A percentile compares a stretch with the other conserved stretches of the same genome.
These are phyloP conservation scores for Kalmanozyma brasiliensis DNA, from an alignment of 1,284 basidiomycete genomes.

Conservation along the genomic window DNA sequence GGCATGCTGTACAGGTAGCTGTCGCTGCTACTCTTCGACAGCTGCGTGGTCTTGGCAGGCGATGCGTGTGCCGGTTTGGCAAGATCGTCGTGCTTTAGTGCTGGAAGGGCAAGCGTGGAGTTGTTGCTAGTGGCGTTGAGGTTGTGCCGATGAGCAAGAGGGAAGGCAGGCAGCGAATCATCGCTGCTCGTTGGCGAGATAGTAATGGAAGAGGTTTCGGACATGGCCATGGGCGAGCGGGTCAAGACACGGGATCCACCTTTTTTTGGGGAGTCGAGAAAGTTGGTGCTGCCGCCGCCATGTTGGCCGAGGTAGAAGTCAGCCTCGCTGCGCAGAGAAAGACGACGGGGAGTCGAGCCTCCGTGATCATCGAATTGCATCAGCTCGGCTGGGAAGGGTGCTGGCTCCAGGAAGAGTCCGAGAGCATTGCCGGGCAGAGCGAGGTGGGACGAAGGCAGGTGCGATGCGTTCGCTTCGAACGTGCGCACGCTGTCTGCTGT, in stretches of 20 bases:
- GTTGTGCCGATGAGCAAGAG: constrained; percentile 16
- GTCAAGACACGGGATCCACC: constrained; percentile 2
- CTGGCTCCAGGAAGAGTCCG: constrained; percentile 25
- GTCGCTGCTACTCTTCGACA: not conserved
- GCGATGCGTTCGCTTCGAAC: not conserved
- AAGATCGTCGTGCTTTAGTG: constrained; percentile 1
- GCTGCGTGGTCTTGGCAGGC: not conserved
- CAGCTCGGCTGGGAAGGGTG: constrained; percentile 13
- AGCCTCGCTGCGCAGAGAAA: constrained; percentile 16
- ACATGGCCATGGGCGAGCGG: constrained; percentile 13
- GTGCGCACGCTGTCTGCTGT: not conserved
- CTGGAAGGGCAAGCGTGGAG: constrained; percentile 7
- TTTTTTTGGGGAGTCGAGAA: not conserved
- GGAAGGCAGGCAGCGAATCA: constrained; percentile 15
- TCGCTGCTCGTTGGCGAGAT: constrained; percentile 17
- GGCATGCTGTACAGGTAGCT: constrained; percentile 44
- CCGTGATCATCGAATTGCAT: constrained; percentile 12
- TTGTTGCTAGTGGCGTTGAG: constrained; percentile 6
- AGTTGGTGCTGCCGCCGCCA: not conserved
- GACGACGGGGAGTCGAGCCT: not conserved
- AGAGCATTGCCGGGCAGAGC: constrained; percentile 16
- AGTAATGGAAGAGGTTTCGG: constrained; percentile 7
- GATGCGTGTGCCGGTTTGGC: not conserved
- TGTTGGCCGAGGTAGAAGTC: constrained; percentile 9
- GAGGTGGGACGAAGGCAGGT: constrained; percentile 13